Percentiles rank a stretch among this genome's conserved stretches.
phyloP scores from a whole-genome alignment of 2,329 filamentous ascomycete species.

The Dendryphion nanum region DNA sequence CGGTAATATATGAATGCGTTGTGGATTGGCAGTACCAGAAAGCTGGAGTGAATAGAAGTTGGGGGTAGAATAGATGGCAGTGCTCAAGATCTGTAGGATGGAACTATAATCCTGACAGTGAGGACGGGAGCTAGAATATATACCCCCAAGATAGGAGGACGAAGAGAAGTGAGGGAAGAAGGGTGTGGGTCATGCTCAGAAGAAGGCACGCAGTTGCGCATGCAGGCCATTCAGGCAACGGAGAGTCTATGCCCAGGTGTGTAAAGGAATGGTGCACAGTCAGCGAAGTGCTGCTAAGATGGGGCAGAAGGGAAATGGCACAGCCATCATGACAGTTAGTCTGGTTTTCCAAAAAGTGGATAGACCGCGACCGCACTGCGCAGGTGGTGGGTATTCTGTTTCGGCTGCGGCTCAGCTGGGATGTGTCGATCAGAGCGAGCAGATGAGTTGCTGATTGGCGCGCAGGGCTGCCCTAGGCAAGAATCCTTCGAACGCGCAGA shows the following conservation, averaged over 20 bases:
- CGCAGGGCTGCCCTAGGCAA: too few species aligned
- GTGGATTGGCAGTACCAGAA: too few species aligned
- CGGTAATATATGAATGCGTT: neutral
- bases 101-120: conserved; percentile 14
- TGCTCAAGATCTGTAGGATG: conserved; percentile 12
- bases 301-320: conserved; percentile 31
- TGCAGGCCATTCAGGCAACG: conserved; percentile 37
- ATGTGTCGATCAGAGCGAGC: neutral
- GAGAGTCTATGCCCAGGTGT: conserved; percentile 17
- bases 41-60: conserved; percentile 1
- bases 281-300: conserved; percentile 30
- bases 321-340: conserved; percentile 33
- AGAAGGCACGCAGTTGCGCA: conserved; percentile 24
- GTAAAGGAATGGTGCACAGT: conserved; percentile 35
- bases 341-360: conserved; percentile 23
- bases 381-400: too few species aligned
- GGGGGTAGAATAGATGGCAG: conserved; percentile 9
- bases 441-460: conserved; percentile 21
- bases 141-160: conserved; percentile 20
- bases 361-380: conserved; percentile 20
- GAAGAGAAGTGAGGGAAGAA: conserved; percentile 15
- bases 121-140: conserved; percentile 31
- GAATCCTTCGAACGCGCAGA: neutral
- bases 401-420: conserved; percentile 31
- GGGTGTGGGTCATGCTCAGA: conserved; percentile 23